These are phyloP conservation scores for Climacium dendroides DNA, from an alignment of 225 moss, liverwort and hornwort species.

Conservation along the genomic window DNA sequence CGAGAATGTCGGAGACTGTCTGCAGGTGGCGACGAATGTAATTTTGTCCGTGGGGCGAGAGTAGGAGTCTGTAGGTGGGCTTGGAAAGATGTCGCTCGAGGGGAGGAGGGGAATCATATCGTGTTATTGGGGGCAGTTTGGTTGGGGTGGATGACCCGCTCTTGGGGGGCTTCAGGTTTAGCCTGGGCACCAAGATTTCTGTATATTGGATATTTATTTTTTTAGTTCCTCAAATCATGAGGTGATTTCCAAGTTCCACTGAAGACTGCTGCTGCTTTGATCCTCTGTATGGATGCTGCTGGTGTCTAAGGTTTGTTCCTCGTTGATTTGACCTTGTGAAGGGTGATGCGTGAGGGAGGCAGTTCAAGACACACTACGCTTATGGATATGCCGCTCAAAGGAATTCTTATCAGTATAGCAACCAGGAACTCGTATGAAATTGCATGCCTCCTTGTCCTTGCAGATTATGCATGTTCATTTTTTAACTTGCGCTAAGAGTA, in stretches of 20 bases:
- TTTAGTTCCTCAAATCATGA: constrained; percentile 38
- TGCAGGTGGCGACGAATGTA: constrained; percentile 20
- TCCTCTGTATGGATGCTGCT: neutral
- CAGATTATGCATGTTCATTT: neutral
- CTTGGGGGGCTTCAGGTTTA: constrained; percentile 5
- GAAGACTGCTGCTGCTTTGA: neutral
- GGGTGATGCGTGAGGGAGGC: neutral
- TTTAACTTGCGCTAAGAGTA: neutral
- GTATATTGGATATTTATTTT: constrained; percentile 43
- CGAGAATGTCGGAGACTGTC: neutral
- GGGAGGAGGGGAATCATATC: neutral
- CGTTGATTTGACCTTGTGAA: neutral
- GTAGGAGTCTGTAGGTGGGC: constrained; percentile 8
- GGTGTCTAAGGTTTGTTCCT: neutral
- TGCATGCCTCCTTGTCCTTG: neutral
- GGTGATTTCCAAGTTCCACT: constrained; percentile 15
- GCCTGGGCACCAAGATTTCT: constrained; percentile 23
- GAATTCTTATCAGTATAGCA: neutral
- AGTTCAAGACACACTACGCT: neutral
- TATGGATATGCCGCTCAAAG: neutral
- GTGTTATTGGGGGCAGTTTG: neutral
- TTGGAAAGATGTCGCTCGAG: neutral
- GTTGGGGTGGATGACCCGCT: constrained; percentile 6
- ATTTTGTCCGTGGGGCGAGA: constrained; percentile 9
- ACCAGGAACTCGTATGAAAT: neutral